Evolutionary conservation across 176 grass and related monocot genomes (phyloP).

Genomic region (Melocanna baccifera): DNA sequence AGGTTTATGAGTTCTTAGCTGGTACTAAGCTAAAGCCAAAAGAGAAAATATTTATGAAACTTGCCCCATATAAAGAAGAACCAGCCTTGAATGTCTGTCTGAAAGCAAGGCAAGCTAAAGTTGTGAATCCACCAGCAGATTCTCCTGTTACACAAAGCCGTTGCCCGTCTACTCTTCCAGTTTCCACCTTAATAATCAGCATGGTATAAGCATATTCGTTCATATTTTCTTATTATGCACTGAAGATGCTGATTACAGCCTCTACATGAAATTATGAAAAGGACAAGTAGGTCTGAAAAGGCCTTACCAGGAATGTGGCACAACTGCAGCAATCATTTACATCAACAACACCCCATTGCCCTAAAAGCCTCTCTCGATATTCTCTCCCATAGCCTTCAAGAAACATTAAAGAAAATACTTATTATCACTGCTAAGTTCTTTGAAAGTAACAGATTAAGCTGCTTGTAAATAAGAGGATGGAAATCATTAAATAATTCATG

Average conservation of each 20-base stretch:
- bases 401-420: constrained; percentile 5
- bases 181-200: constrained; percentile 58
- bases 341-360: constrained; percentile 82
- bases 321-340: constrained; percentile 85
- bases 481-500: constrained; percentile 5
- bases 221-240: background rate
- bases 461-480: constrained; percentile 4
- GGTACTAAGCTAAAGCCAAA: background rate
- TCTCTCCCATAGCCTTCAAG: constrained; percentile 83
- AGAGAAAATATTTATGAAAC: constrained; percentile 10
- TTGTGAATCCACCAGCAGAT: constrained; percentile 88
- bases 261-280: background rate
- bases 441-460: constrained; percentile 1
- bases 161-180: constrained; percentile 64
- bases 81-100: constrained; percentile 78
- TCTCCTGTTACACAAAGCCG: constrained; percentile 76
- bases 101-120: constrained; percentile 89
- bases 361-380: constrained; percentile 75
- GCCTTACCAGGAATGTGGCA: constrained; percentile 72
- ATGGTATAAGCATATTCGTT: constrained; percentile 8
- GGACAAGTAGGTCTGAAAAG: background rate
- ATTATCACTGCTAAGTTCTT: constrained; percentile 2
- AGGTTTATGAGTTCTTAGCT: background rate
- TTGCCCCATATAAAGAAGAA: constrained; percentile 81
- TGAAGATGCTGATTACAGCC: background rate